Evolutionary conservation across 768 basidiomycete species (phyloP), one percentile per base, ranked within the genome.

Genomic region (Hypholoma sublateritium): DNA sequence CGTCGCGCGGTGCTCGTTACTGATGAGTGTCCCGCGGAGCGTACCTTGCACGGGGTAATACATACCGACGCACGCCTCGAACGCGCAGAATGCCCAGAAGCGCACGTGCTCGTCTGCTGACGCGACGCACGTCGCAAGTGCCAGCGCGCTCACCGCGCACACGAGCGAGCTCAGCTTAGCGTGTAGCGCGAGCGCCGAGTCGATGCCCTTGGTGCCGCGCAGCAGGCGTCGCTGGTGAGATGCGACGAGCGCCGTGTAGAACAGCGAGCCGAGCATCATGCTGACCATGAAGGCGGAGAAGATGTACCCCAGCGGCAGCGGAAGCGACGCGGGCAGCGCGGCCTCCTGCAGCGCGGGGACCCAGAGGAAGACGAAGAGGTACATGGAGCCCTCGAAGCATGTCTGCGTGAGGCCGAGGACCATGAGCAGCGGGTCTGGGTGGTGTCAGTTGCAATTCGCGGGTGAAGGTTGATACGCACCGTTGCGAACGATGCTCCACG

Each of bases 381-480:
- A 91, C 89, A 91, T 89, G 5, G 87, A 88, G 2, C 89, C 90
- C 67, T 91, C 89, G 66, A 91, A 91, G 70, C 86, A 88, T 1
- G 89, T 91, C 70, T 91, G 89, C 0, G 85, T 85, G 52, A 91
- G 70, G 32, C 88, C 87, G 19, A 91, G 79, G 22, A 80, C 80
- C 58, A 89, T 70, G 9, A 91, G 76, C 46, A 81, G 64, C 1
- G 81, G 78, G 65, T 90, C 88, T 88, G 64, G 9, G 57, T 46
- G 42, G 50, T 7, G 9, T 17, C 2, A 17, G 17, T 14, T n/a
- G 35, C 11, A 42, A 22, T 17, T 17, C 25, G 35, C 9, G 1
- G 17, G 13, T 34, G 9, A 35, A 1, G 35, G n/a, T 46, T 13
- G 42, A 14, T 0, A 37, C 60, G 34, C 56, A 82, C 86, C 85